These are phyloP conservation scores for Xylariaceae sp. DNA, from an alignment of 2,329 filamentous ascomycete species.

Conservation along the genomic window DNA sequence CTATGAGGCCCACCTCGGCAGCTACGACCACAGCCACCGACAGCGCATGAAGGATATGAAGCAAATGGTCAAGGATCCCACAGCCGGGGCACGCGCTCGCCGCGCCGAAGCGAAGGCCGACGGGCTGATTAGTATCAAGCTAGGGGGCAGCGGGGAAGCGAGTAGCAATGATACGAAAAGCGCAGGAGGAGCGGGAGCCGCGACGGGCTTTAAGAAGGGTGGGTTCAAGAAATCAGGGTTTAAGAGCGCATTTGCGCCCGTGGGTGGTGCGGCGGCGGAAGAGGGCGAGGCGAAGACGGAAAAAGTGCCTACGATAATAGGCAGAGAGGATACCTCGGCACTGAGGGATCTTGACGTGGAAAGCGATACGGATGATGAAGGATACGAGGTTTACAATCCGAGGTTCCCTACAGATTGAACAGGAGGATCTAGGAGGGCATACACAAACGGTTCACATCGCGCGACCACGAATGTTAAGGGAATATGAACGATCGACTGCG, in stretches of 20 bases:
- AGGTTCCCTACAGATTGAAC: slow-evolving; percentile 64
- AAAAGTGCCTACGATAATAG: slow-evolving; percentile 34
- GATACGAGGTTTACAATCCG: slow-evolving; percentile 72
- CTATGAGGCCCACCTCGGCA: slow-evolving; percentile 91
- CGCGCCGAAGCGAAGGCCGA: slow-evolving; percentile 74
- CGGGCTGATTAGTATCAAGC: slow-evolving; percentile 71
- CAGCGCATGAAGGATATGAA: slow-evolving; percentile 90
- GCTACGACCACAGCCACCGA: slow-evolving; percentile 95
- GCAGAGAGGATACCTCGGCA: slow-evolving; percentile 30
- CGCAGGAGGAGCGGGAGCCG: slow-evolving; percentile 34
- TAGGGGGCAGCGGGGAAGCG: slow-evolving; percentile 46
- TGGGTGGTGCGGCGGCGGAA: slow-evolving; percentile 51
- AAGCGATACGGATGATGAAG: slow-evolving; percentile 73
- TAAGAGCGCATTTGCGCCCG: slow-evolving; percentile 74
- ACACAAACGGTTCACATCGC: background rate
- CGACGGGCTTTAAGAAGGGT: slow-evolving; percentile 65
- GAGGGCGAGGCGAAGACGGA: slow-evolving; percentile 49
- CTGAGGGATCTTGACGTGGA: slow-evolving; percentile 48
- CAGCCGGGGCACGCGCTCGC: slow-evolving; percentile 67
- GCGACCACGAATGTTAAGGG: background rate
- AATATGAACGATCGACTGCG: background rate
- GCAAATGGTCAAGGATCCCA: slow-evolving; percentile 76
- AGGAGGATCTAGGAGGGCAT: background rate
- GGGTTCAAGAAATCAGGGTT: slow-evolving; percentile 85
- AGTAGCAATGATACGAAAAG: slow-evolving; percentile 31